A percentile compares a stretch with the other conserved stretches of the same genome.
These are phyloP conservation scores for Aureobasidium subglaciale DNA, from an alignment of 2,329 filamentous ascomycete species.

Conservation along the genomic window DNA sequence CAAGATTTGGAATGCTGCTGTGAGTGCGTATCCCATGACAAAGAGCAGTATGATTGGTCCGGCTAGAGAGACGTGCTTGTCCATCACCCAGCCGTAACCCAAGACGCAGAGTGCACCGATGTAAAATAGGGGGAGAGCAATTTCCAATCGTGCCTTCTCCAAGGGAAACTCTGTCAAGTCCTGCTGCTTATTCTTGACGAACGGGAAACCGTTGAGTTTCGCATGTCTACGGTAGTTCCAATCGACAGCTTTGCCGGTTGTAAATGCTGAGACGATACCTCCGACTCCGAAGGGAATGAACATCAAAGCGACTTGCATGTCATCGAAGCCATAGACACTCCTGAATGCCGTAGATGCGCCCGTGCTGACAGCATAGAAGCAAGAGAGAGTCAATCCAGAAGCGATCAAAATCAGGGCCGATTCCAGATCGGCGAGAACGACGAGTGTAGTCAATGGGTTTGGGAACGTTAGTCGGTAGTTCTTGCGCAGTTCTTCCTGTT, in stretches of 20 bases:
- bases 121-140: constrained; percentile 33
- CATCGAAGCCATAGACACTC: constrained; percentile 32
- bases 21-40: constrained; percentile 30
- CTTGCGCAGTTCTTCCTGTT: constrained; percentile 19
- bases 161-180: constrained; percentile 37
- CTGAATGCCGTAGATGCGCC: constrained; percentile 33
- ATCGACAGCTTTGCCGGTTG: constrained; percentile 37
- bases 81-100: constrained; percentile 37
- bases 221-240: constrained; percentile 37
- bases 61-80: constrained; percentile 25
- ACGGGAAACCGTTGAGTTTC: constrained; percentile 25
- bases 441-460: constrained; percentile 24
- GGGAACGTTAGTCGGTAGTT: constrained; percentile 24
- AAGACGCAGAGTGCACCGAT: constrained; percentile 28
- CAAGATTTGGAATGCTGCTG: constrained; percentile 36
- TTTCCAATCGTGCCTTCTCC: constrained; percentile 36
- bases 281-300: constrained; percentile 39
- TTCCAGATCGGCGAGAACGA: constrained; percentile 27
- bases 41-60: constrained; percentile 25
- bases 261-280: constrained; percentile 32
- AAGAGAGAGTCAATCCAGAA: constrained; percentile 34
- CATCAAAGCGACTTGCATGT: constrained; percentile 36
- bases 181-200: constrained; percentile 29
- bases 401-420: constrained; percentile 32
- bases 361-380: constrained; percentile 37